These are phyloP conservation scores for Hermanozyma aechmeae DNA, from an alignment of 805 yeast genomes.

Conservation along the genomic window DNA sequence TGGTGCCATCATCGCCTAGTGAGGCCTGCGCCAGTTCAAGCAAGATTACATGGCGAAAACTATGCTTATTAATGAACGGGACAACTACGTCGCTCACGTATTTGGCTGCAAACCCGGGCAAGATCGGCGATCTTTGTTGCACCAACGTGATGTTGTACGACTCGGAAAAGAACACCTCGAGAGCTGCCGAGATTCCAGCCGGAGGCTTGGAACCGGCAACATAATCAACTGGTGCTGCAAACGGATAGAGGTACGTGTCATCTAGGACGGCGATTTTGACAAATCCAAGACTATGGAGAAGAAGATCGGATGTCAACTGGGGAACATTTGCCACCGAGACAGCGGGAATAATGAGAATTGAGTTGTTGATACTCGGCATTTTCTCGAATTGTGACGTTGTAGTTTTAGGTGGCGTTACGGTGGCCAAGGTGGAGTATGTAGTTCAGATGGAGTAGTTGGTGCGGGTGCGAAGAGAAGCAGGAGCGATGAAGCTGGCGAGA, in stretches of 20 bases:
- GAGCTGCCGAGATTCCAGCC: conserved; percentile 44
- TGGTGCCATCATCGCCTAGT: too few relatives aligned
- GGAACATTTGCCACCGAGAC: conserved; percentile 88
- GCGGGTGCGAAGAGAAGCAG: too few relatives aligned
- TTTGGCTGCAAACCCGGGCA: conserved; percentile 48
- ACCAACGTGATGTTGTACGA: conserved; percentile 41
- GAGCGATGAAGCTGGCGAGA: too few relatives aligned
- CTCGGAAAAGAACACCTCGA: conserved; percentile 52
- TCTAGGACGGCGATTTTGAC: conserved; percentile 47
- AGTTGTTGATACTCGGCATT: too few relatives aligned
- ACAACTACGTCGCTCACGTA: conserved; percentile 44
- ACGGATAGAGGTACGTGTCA: conserved; percentile 62
- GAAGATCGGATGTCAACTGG: conserved; percentile 67
- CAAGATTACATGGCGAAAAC: conserved; percentile 41
- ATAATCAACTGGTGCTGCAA: conserved; percentile 69
- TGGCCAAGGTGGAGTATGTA: too few relatives aligned
- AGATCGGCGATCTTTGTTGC: conserved; percentile 77
- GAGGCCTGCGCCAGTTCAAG: conserved; percentile 70
- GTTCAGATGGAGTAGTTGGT: too few relatives aligned
- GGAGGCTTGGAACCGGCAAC: conserved; percentile 7
- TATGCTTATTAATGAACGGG: conserved; percentile 35
- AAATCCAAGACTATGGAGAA: conserved; percentile 55
- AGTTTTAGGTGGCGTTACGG: too few relatives aligned
- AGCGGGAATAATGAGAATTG: conserved; percentile 61
- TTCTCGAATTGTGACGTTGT: too few relatives aligned